Evolutionary conservation across 164 flowering plant genomes (phyloP).

Genomic region (Macadamia tetraphylla): DNA sequence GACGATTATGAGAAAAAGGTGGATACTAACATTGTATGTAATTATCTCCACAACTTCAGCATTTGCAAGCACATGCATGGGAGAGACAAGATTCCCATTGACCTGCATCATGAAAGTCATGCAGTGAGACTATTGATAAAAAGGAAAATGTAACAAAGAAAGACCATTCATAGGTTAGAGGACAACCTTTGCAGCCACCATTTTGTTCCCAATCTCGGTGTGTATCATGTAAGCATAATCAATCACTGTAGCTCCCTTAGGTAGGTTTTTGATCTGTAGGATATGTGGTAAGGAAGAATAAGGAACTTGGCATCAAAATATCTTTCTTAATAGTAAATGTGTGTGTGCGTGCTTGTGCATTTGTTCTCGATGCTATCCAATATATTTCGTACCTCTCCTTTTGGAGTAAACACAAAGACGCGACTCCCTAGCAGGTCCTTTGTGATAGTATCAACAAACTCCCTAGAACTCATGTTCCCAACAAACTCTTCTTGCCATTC

Average conservation of each 20-base stretch:
- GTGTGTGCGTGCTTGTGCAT: neutral
- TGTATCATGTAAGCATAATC: slow-evolving; percentile 98
- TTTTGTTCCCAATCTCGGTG: slow-evolving; percentile 96
- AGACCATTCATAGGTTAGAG: slow-evolving; percentile 7
- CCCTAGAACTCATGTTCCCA: slow-evolving; percentile 98
- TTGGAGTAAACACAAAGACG: slow-evolving; percentile 95
- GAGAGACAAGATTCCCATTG: slow-evolving; percentile 90
- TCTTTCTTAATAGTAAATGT: neutral
- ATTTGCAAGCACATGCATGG: slow-evolving; percentile 82
- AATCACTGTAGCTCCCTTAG: slow-evolving; percentile 88
- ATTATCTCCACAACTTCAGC: slow-evolving; percentile 98
- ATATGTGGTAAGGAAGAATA: neutral
- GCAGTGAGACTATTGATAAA: neutral
- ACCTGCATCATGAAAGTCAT: slow-evolving; percentile 52
- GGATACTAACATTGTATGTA: slow-evolving; percentile 72
- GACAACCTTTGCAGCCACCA: slow-evolving; percentile 98
- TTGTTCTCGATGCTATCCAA: neutral
- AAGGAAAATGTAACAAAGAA: neutral
- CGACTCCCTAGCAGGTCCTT: slow-evolving; percentile 92
- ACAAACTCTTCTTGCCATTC: slow-evolving; percentile 99
- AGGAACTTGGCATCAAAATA: neutral
- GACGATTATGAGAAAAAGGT: neutral
- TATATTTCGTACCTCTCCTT: slow-evolving; percentile 69
- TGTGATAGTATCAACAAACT: slow-evolving; percentile 90
- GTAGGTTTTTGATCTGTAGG: slow-evolving; percentile 85